These are phyloP conservation scores for Arabis alpina DNA, from an alignment of 345 rosid genomes.

Conservation along the genomic window DNA sequence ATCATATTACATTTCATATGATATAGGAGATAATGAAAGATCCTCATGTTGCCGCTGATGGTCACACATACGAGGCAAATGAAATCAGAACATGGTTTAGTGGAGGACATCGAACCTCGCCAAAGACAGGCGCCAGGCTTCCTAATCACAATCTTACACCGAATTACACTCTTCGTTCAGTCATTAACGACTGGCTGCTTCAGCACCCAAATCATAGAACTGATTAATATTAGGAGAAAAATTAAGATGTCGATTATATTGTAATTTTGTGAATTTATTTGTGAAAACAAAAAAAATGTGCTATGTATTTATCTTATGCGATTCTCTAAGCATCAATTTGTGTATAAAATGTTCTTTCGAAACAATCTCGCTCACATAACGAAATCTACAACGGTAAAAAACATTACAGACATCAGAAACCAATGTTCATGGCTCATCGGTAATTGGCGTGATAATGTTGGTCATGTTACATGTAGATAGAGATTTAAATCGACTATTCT, in stretches of 20 bases:
- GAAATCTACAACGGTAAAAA: too few species aligned
- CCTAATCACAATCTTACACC: constrained; percentile 51
- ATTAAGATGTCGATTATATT: neutral
- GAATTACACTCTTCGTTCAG: constrained; percentile 61
- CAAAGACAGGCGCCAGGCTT: constrained; percentile 55
- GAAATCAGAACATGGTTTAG: constrained; percentile 57
- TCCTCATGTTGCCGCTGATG: constrained; percentile 81
- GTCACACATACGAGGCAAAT: constrained; percentile 66
- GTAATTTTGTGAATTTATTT: neutral
- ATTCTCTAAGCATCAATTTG: neutral
- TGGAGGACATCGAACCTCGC: constrained; percentile 55
- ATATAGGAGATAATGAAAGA: constrained; percentile 72
- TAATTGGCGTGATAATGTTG: too few species aligned
- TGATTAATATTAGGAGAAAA: neutral
- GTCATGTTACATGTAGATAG: too few species aligned
- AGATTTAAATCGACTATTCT: too few species aligned
- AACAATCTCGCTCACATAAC: too few species aligned
- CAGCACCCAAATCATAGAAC: constrained; percentile 19
- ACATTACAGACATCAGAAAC: too few species aligned
- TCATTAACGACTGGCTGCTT: constrained; percentile 63
- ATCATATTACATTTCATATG: neutral
- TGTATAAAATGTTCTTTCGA: neutral
- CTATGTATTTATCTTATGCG: neutral
- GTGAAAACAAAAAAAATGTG: neutral
- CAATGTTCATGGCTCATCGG: too few species aligned